These are phyloP conservation scores for Erodium moschatum DNA, from an alignment of 441 rosid genomes.

Conservation along the genomic window DNA sequence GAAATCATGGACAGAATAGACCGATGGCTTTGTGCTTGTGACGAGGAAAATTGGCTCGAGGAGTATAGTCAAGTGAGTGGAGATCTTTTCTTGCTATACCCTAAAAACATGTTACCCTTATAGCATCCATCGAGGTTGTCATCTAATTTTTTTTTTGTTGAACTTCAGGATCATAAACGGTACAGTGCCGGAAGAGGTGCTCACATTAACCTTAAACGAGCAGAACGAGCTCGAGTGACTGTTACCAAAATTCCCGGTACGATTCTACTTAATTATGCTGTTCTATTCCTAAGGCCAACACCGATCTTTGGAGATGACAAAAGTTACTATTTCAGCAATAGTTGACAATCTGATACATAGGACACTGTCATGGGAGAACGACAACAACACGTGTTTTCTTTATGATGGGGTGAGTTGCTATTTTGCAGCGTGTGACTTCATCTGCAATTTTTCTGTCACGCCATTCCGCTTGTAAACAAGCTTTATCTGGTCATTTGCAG, in stretches of 20 bases:
- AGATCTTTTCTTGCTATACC: constrained; percentile 36
- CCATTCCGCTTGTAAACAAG: constrained; percentile 6
- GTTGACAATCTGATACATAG: constrained; percentile 51
- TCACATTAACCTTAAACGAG: constrained; percentile 67
- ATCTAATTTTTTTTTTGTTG: constrained; percentile 23
- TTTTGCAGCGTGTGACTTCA: constrained; percentile 12
- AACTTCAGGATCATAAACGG: constrained; percentile 50
- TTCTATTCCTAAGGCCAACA: constrained; percentile 16
- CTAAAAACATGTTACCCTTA: background rate
- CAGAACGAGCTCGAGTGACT: constrained; percentile 61
- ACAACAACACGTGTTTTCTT: constrained; percentile 39
- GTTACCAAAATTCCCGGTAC: constrained; percentile 58
- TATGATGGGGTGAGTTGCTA: constrained; percentile 56
- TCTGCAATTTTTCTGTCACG: constrained; percentile 2
- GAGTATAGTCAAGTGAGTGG: constrained; percentile 60
- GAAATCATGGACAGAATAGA: constrained; percentile 68
- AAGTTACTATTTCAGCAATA: constrained; percentile 39
- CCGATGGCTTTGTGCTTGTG: constrained; percentile 65
- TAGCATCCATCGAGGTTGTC: constrained; percentile 18
- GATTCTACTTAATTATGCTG: constrained; percentile 1
- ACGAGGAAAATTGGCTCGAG: constrained; percentile 74
- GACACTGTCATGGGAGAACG: constrained; percentile 55
- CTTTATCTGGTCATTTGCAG: constrained; percentile 30
- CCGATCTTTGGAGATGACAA: constrained; percentile 16
- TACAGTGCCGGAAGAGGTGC: constrained; percentile 66